phyloP scores from a whole-genome alignment of 306 rosid genomes.

The Cicer bijugum region DNA sequence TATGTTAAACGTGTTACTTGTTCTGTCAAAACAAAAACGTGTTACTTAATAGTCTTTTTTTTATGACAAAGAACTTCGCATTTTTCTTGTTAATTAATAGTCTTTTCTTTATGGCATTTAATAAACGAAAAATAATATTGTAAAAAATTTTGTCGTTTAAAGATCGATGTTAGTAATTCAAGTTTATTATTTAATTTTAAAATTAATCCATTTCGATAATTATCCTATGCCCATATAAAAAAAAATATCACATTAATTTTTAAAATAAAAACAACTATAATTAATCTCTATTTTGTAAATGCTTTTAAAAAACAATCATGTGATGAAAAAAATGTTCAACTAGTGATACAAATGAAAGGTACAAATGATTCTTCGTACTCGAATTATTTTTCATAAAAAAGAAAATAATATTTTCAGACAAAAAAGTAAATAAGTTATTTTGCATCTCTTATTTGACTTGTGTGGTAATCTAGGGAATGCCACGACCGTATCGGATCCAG shows the following conservation, averaged over 20 bases:
- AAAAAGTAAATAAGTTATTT: not conserved
- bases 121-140: not conserved
- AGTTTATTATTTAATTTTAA: too few species aligned
- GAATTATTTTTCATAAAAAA: not conserved
- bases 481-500: slow-evolving; percentile 52
- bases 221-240: too few species aligned
- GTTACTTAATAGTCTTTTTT: not conserved
- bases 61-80: not conserved
- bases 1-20: not conserved
- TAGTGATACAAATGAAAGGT: not conserved
- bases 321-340: not conserved
- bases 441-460: not conserved
- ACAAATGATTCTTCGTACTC: not conserved
- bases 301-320: too few species aligned
- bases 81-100: not conserved
- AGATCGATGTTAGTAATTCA: not conserved
- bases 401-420: not conserved
- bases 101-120: not conserved
- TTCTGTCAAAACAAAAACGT: not conserved
- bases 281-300: too few species aligned
- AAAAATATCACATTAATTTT: not conserved
- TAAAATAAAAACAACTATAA: too few species aligned
- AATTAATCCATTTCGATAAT: too few species aligned
- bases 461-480: not conserved
- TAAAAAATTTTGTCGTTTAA: not conserved